phyloP scores from a whole-genome alignment of 2,329 filamentous ascomycete species.

The Massarina eburnea region DNA sequence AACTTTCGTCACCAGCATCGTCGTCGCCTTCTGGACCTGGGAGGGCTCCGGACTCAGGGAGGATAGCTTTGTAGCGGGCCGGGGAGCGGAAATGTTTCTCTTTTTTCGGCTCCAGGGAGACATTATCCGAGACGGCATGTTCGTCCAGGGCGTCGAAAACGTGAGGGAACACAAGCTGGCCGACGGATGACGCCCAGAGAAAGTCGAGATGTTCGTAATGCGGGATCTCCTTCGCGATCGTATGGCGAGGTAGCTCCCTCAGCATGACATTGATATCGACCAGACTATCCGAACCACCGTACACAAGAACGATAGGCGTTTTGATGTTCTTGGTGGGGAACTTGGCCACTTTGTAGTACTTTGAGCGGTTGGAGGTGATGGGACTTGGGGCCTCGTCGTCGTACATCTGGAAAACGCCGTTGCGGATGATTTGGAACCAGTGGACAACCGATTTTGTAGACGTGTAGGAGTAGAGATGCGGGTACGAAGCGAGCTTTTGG shows the following conservation, averaged over 20 bases:
- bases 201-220: constrained; percentile 98
- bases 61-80: constrained; percentile 27
- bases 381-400: constrained; percentile 88
- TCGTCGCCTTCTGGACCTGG: constrained; percentile 24
- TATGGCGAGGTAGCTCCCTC: constrained; percentile 80
- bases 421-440: constrained; percentile 99
- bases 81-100: constrained; percentile 31
- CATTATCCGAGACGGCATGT: constrained; percentile 44
- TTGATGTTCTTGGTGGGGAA: constrained; percentile 97
- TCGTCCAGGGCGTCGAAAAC: constrained; percentile 86
- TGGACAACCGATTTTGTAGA: constrained; percentile 97
- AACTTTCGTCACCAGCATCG: constrained; percentile 31
- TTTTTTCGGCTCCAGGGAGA: constrained; percentile 14
- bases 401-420: constrained; percentile 96
- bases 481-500: constrained; percentile 94
- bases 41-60: constrained; percentile 24
- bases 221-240: constrained; percentile 80
- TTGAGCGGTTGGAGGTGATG: constrained; percentile 68
- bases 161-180: constrained; percentile 82
- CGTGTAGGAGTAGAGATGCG: constrained; percentile 94
- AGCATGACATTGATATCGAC: constrained; percentile 95
- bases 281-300: constrained; percentile 89
- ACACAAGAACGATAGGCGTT: constrained; percentile 89
- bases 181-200: constrained; percentile 85
- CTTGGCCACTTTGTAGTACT: constrained; percentile 94